Base-by-base conservation (phyloP, 441 rosid species). In the Melastoma candidum region DNA sequence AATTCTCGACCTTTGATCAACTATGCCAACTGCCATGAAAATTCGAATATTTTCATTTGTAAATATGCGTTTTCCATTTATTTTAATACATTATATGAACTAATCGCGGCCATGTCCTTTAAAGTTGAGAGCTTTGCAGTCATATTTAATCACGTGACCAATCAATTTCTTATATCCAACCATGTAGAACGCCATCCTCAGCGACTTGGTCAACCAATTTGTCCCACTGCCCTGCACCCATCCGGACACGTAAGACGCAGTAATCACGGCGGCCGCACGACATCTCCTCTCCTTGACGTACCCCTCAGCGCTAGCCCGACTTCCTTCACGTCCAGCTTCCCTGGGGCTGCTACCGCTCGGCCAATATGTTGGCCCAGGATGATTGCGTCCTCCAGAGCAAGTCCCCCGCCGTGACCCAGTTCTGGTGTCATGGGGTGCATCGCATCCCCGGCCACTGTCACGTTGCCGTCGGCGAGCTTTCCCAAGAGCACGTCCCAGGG, bases 381-480 rank as follows among this genome's bases (percentile, higher is more conserved):
- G 4, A 74, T 79, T 0, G 84, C 84, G n/a, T 79, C 77, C 57
- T 79, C 80, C 1, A 79, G 55, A 0, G 82, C 71, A 0, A 53
- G 2, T n/a, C 76, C 55, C 0, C 74, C 82, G 0, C 85, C 82
- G 47, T 77, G 80, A 3, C 44, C 75, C 0, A 76, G 63, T 7
- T 79, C 78, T 3, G 80, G 80, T 0, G 80, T 79, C 71, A 65
- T 79, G 1, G 85, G 82, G 41, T 79, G 85, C 82, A 76, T 74
- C 0, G 82, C 82, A 14, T 79, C 80, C 0, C 82, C 80, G 0
- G 74, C 76, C 12, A 74, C 73, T 0, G 73, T 71, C 13, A 76
- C 11, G 45, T 66, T 72, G 25, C 65, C 63, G 26, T 54, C 62
- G 49, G 63, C 65, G 10, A 74, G 47, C 1, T 53, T 74, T 6